Conservation (phyloP, 176 grass and related monocot genomes). For the Poa annua region DNA sequence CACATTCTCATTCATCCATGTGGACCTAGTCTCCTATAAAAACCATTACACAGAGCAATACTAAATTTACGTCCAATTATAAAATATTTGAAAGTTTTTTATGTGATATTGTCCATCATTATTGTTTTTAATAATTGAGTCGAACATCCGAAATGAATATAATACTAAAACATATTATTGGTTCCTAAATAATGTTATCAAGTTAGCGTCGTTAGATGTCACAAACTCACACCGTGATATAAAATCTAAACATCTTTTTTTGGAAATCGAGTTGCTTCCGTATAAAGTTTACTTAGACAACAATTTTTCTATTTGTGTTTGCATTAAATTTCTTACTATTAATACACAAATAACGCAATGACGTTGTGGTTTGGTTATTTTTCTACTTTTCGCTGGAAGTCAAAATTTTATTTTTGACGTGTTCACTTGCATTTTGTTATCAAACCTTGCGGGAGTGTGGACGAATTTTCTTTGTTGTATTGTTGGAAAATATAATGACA, state of each 20-base stretch:
- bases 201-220: no score
- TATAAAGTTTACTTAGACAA: not conserved
- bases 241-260: not conserved
- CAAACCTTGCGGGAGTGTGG: no score
- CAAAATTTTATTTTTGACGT: not conserved
- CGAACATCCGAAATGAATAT: not conserved
- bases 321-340: not conserved
- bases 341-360: not conserved
- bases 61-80: no score
- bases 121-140: not conserved
- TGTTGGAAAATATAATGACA: not conserved
- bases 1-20: no score
- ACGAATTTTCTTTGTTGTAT: no score
- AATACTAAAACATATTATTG: not conserved
- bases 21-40: no score
- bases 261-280: not conserved
- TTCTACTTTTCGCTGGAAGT: not conserved
- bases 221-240: no score
- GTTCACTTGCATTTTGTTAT: not conserved
- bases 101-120: not conserved
- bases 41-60: no score
- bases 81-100: not conserved
- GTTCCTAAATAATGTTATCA: not conserved
- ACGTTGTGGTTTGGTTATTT: not conserved
- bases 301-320: no score